phyloP scores from a whole-genome alignment of 257 asterid genomes.

The Solanum sitiens region DNA sequence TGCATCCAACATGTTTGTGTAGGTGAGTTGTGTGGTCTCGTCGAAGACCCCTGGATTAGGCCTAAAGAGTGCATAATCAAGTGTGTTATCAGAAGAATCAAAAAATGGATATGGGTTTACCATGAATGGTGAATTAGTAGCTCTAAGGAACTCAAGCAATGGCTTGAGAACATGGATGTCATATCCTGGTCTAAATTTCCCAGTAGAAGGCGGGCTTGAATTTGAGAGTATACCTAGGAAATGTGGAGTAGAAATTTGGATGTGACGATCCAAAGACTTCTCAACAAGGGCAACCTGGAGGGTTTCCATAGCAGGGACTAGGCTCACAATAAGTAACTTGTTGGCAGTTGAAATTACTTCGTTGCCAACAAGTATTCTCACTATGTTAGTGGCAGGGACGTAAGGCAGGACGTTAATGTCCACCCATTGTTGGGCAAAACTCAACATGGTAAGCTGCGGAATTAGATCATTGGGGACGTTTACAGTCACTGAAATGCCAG shows the following conservation, averaged over 20 bases:
- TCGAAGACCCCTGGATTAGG: slow-evolving; percentile 30
- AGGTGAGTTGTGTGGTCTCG: slow-evolving; percentile 17
- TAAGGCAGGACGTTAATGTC: slow-evolving; percentile 31
- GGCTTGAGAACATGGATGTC: slow-evolving; percentile 33
- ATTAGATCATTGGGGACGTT: slow-evolving; percentile 42
- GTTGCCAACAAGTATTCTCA: slow-evolving; percentile 56
- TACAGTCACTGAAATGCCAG: slow-evolving; percentile 40
- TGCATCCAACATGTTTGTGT: slow-evolving; percentile 39
- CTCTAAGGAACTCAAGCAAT: slow-evolving; percentile 29
- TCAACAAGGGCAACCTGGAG: slow-evolving; percentile 39
- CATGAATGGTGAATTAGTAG: slow-evolving; percentile 34
- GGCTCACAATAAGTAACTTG: slow-evolving; percentile 26
- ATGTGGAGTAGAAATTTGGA: slow-evolving; percentile 58
- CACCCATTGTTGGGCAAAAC: slow-evolving; percentile 46
- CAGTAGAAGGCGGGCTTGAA: slow-evolving; percentile 60
- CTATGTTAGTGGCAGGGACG: slow-evolving; percentile 30
- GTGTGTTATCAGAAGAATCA: slow-evolving; percentile 20
- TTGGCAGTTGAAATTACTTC: slow-evolving; percentile 48
- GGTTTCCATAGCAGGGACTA: slow-evolving; percentile 59
- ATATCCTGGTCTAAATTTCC: slow-evolving; percentile 31
- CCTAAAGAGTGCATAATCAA: slow-evolving; percentile 34
- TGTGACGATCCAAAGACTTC: slow-evolving; percentile 18
- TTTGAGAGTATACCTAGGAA: slow-evolving; percentile 47
- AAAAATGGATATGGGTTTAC: slow-evolving; percentile 40
- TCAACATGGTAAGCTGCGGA: slow-evolving; percentile 25